These are phyloP conservation scores for Chlamydomonas sp. DNA, from an alignment of 139 green algal genomes.

Conservation along the genomic window DNA sequence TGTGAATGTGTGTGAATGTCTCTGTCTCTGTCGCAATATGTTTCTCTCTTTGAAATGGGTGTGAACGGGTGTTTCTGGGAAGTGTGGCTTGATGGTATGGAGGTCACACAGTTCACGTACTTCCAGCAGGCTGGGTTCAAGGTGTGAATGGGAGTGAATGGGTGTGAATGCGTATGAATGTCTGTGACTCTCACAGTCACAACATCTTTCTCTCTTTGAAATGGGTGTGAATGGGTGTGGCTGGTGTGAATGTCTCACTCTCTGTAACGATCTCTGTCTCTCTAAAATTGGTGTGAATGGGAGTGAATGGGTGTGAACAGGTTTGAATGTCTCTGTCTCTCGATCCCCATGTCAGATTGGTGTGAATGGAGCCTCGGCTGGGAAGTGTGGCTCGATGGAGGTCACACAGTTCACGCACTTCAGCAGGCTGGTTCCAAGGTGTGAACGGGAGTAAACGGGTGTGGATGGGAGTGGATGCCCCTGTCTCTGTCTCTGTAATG, in stretches of 20 bases:
- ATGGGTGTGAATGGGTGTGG: slow-evolving; percentile 46
- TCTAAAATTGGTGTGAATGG: background rate
- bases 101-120: slow-evolving; percentile 94
- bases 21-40: background rate
- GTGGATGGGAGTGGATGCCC: too few relatives aligned
- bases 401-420: slow-evolving; percentile 97
- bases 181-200: background rate
- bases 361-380: too few relatives aligned
- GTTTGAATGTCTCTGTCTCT: too few relatives aligned
- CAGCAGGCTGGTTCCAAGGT: slow-evolving; percentile 41
- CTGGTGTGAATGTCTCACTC: slow-evolving; percentile 97
- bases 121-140: slow-evolving; percentile 89
- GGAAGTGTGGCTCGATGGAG: slow-evolving; percentile 97
- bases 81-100: slow-evolving; percentile 96
- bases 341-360: too few relatives aligned
- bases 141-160: too few relatives aligned
- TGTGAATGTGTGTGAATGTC: too few relatives aligned
- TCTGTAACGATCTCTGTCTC: slow-evolving; percentile 97
- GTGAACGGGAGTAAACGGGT: too few relatives aligned
- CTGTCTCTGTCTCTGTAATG: too few relatives aligned
- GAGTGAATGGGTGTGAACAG: too few relatives aligned
- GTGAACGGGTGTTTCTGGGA: slow-evolving; percentile 78
- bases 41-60: too few relatives aligned
- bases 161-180: too few relatives aligned
- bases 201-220: too few relatives aligned